phyloP scores from a whole-genome alignment of 257 asterid species.

The Capsicum rhomboideum region DNA sequence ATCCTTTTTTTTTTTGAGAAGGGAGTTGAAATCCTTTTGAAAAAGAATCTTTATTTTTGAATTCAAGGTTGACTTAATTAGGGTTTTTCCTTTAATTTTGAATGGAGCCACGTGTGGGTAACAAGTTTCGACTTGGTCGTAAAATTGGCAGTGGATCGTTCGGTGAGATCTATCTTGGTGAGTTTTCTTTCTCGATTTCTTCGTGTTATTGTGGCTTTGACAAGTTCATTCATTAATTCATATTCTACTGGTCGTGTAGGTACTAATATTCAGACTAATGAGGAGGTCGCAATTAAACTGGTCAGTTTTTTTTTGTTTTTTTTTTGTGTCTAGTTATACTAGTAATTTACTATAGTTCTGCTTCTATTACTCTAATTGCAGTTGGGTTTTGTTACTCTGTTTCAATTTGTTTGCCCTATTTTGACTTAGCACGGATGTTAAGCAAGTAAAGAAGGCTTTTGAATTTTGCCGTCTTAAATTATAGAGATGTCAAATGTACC shows the following conservation, averaged over 20 bases:
- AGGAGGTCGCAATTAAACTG: conserved; percentile 82
- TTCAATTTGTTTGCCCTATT: too few relatives aligned
- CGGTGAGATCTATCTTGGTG: neutral
- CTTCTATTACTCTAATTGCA: neutral
- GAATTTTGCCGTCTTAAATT: too few relatives aligned
- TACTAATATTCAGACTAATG: conserved; percentile 64
- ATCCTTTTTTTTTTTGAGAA: too few relatives aligned
- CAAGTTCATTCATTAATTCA: neutral
- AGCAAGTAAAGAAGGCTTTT: too few relatives aligned
- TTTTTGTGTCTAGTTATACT: neutral
- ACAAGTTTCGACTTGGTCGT: conserved; percentile 35
- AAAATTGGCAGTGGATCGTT: neutral
- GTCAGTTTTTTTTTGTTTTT: conserved; percentile 26
- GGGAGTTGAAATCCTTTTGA: too few relatives aligned
- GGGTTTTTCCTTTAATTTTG: neutral
- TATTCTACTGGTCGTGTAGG: conserved; percentile 10
- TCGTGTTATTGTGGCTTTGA: neutral
- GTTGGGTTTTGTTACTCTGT: neutral
- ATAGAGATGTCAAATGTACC: too few relatives aligned
- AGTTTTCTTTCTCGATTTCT: neutral
- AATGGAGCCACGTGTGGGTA: conserved; percentile 43
- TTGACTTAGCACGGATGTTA: too few relatives aligned
- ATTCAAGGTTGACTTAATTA: neutral
- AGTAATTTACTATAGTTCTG: neutral
- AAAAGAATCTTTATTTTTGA: neutral